Evolutionary conservation across 1,284 basidiomycete genomes (phyloP).

Genomic region (Moniliella sp.): DNA sequence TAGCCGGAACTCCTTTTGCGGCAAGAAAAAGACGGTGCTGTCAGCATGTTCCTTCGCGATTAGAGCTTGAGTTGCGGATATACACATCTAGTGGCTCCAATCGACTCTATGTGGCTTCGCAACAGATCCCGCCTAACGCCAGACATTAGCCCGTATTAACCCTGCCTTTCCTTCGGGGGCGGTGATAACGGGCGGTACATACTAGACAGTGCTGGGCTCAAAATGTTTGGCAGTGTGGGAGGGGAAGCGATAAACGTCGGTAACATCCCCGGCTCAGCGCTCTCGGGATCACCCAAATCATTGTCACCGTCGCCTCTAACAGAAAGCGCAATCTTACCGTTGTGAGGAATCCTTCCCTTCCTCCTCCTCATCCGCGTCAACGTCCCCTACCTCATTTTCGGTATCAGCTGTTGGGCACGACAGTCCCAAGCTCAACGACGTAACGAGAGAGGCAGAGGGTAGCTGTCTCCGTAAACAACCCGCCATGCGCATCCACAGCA

Average conservation of each 20-base stretch:
- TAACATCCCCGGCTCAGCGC: constrained; percentile 71
- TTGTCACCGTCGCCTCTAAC: constrained; percentile 38
- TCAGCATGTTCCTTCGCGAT: no score
- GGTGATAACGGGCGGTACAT: neutral
- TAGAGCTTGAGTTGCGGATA: no score
- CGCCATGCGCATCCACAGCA: constrained; percentile 34
- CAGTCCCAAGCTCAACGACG: constrained; percentile 48
- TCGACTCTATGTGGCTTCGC: no score
- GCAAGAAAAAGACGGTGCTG: no score
- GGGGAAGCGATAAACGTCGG: constrained; percentile 19
- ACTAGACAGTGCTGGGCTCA: neutral
- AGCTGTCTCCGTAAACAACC: constrained; percentile 50
- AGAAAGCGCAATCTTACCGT: constrained; percentile 20
- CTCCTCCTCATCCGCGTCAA: constrained; percentile 16
- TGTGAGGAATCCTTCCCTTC: constrained; percentile 25
- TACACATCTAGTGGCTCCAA: no score
- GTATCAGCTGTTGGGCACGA: neutral
- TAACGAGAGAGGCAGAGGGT: constrained; percentile 80
- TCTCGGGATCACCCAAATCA: constrained; percentile 36
- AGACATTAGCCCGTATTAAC: no score
- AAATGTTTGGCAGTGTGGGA: constrained; percentile 9
- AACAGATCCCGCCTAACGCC: no score
- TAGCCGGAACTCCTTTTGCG: no score
- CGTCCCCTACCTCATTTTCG: constrained; percentile 1
- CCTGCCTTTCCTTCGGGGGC: constrained; percentile 14